These are phyloP conservation scores for Rhodamnia argentea DNA, from an alignment of 345 rosid species.

Conservation along the genomic window DNA sequence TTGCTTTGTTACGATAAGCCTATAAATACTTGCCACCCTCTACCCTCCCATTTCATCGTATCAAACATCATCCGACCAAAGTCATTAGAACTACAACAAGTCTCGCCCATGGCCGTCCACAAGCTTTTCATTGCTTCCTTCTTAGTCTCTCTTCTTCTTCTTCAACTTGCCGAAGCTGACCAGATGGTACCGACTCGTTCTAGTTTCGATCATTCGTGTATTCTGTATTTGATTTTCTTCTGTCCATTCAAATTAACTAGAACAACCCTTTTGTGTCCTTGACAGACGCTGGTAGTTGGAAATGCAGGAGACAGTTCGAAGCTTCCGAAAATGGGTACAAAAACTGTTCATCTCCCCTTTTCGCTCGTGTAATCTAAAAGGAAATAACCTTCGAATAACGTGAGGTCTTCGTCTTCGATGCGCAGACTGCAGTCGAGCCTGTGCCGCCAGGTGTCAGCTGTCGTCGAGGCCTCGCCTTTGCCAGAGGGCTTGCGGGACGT, in stretches of 20 bases:
- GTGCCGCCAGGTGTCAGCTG: conserved; percentile 40
- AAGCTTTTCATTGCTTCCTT: neutral
- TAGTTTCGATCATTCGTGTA: neutral
- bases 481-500: conserved; percentile 66
- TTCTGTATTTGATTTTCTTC: neutral
- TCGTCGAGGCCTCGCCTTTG: conserved; percentile 52
- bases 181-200: neutral
- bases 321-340: neutral
- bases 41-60: neutral
- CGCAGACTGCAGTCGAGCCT: conserved; percentile 50
- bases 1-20: neutral
- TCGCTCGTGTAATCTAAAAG: neutral
- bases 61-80: neutral
- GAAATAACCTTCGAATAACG: neutral
- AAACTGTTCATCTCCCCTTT: neutral
- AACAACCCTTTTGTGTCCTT: neutral
- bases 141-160: neutral
- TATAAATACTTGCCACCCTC: neutral
- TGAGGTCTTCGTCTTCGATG: neutral
- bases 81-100: neutral
- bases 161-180: neutral
- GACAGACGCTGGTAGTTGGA: neutral
- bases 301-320: neutral
- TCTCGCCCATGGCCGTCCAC: neutral
- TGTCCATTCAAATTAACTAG: neutral